These are phyloP conservation scores for Corinectria fuckeliana DNA, from an alignment of 2,329 filamentous ascomycete species.

Conservation along the genomic window DNA sequence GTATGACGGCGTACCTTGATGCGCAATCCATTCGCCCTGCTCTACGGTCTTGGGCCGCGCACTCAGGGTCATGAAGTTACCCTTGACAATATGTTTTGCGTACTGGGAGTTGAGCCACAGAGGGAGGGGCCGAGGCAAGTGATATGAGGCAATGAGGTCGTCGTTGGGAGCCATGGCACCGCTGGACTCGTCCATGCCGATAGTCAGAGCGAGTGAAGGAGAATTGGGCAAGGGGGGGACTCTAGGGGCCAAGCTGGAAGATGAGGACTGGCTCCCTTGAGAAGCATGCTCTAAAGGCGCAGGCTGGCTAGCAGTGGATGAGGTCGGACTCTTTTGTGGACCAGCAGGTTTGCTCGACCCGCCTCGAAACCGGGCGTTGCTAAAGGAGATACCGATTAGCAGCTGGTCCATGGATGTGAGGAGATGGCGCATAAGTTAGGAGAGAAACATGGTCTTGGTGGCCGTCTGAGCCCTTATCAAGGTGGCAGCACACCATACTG, in stretches of 20 bases:
- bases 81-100: slow-evolving; percentile 90
- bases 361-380: slow-evolving; percentile 66
- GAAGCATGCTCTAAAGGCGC: slow-evolving; percentile 53
- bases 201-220: slow-evolving; percentile 68
- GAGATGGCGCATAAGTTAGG: slow-evolving; percentile 7
- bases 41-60: slow-evolving; percentile 93
- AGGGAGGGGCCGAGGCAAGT: slow-evolving; percentile 71
- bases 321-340: slow-evolving; percentile 59
- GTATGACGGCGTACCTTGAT: slow-evolving; percentile 71
- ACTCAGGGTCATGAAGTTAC: slow-evolving; percentile 97
- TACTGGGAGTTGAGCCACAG: slow-evolving; percentile 76
- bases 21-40: slow-evolving; percentile 93
- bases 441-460: slow-evolving; percentile 8
- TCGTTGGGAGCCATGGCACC: slow-evolving; percentile 56
- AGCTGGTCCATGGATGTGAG: slow-evolving; percentile 6
- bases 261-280: slow-evolving; percentile 59
- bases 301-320: slow-evolving; percentile 55
- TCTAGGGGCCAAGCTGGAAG: slow-evolving; percentile 60
- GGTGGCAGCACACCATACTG: slow-evolving; percentile 32
- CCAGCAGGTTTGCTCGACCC: slow-evolving; percentile 58
- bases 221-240: slow-evolving; percentile 68
- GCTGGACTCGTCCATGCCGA: slow-evolving; percentile 70
- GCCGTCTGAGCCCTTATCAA: neutral
- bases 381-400: slow-evolving; percentile 43
- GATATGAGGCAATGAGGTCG: slow-evolving; percentile 64